Evolutionary conservation across 225 moss, liverwort and hornwort genomes (phyloP), one percentile per base, ranked within the genome.

Genomic region (Thuidium tamariscinum): DNA sequence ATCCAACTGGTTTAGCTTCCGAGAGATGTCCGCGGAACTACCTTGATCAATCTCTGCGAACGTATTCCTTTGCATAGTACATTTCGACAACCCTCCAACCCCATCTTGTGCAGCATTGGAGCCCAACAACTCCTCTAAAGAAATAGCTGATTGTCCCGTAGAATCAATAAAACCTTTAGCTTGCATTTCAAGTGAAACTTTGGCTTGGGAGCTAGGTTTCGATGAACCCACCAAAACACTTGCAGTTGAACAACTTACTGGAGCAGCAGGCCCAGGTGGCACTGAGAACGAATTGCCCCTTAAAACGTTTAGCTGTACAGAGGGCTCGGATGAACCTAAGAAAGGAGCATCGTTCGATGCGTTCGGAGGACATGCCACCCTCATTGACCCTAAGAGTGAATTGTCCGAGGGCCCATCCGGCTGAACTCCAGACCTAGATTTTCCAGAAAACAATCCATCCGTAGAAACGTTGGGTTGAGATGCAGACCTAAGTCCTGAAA

Each of bases 1-100:
- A 84, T 91, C 84, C 82, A 91, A 84, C 73, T 86, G 79, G 65
- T 83, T 74, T 51, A 93, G 63, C 74, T 85, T 83, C 71, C 68
- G 42, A 84, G 88, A 27, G 12, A 91, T 84, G 16, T 66, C 82
- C 22, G 61, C 57, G 29, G 84, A 65, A 88, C 80, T 34, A 82
- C 63, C 86, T 59, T 70, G 84, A 79, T 52, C 89, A 76, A 16
- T 57, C 55, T 74, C 85, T 30, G 76, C 82, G 9, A 77, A 19
- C 41, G 48, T 54, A 15, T 72, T 82, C 64, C 57, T 42, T 70
- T 83, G 87, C 6, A 76, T 10, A 17, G 75, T 20, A 59, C 22
- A 46, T 76, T 75, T 87, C 18, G 82, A 36, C 49, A 80, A 46
- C 49, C 79, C 89, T 76, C 79, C 68, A 81, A 37, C 59, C 82